Evolutionary conservation across 768 basidiomycete species (phyloP), one percentile per base, ranked within the genome.

Genomic region (Chiua virens): DNA sequence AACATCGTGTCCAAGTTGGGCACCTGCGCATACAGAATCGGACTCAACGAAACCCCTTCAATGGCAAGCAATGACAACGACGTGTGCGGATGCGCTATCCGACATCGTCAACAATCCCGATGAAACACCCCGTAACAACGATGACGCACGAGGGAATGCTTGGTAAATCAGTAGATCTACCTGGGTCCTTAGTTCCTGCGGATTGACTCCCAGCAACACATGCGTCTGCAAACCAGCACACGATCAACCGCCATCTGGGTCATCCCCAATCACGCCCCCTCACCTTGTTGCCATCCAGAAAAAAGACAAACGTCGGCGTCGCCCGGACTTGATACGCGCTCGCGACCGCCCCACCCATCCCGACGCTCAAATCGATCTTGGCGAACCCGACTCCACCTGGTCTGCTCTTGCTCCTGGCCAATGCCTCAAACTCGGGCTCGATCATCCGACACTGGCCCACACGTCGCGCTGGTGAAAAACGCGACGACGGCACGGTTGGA

Each of bases 241-340:
- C n/a, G 35, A 22, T 38, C 42, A 52, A 49, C 13, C 21, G 32
- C 22, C 41, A 7, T 22, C 46, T n/a, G 38, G 42, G 3, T 27
- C 30, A 15, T 34, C 21, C 36, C 28, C 14, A 3, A 52, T 71
- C 40, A 37, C 18, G 20, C 8, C n/a, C 2, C n/a, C 54, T 55
- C 47, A 87, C 88, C 82, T 88, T 84, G 45, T 78, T 74, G 1
- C 86, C 90, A 52, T 89, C 77, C 53, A 85, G 67, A 73, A 92
- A 98, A 71, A 97, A 94, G 36, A 89, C 72, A 62, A 98, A 96
- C 1, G 92, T 94, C 6, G 94, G 95, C 3, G 91, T 96, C 17
- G 79, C 92, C 15, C 77, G 68, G 1, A 97, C 81, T 14, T 79
- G 75, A 72, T 80, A 88, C 65, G 84, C 74, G 1, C 67, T 53